Base-by-base conservation (phyloP, 2,329 filamentous ascomycete genomes). In the Nothomitra cinnamomea region DNA sequence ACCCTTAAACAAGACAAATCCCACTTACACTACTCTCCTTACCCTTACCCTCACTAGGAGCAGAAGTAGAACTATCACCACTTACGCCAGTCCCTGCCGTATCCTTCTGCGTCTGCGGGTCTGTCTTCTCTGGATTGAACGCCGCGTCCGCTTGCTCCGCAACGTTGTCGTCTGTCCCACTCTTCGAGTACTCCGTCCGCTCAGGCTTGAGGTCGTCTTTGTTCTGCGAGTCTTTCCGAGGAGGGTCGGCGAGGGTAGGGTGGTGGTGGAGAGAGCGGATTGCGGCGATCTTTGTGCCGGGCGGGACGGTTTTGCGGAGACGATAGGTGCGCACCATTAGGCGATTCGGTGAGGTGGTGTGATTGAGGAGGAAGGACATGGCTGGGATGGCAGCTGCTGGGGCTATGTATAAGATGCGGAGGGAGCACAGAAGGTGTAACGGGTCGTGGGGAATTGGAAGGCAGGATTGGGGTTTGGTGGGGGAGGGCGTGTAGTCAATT, bases 51-150 rank as follows among this genome's bases (percentile, higher is more conserved):
- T 6, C 47, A 25, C 10, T 24, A 24, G 15, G 13, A 22, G 32
- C 1, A 25, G 47, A 50, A 50, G 5, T 2, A 50, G 6, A 8
- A 24, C 15, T 3, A 1, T 7, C 32, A 25, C 22, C 50, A 52
- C 57, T 12, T 60, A 59, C 42, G 1, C 63, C 63, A 21, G 60
- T 60, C 58, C 63, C 65, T 1, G 67, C 67, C 3, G 59, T 63
- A 15, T 56, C 63, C 59, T 70, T 75, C 66, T 79, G 77, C 21
- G 67, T 62, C 62, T 87, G 81, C 0, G 87, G 87, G 19, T 73
- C 69, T 24, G 84, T 89, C 64, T 77, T 78, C 54, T 72, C 67
- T 0, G 80, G 78, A 63, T 87, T 75, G 66, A 85, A 94, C 1
- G 87, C 82, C 0, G 80, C 75, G 42, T 80, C 72, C 2, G 70